phyloP scores from a whole-genome alignment of 306 rosid genomes.

The Vigna mungo region DNA sequence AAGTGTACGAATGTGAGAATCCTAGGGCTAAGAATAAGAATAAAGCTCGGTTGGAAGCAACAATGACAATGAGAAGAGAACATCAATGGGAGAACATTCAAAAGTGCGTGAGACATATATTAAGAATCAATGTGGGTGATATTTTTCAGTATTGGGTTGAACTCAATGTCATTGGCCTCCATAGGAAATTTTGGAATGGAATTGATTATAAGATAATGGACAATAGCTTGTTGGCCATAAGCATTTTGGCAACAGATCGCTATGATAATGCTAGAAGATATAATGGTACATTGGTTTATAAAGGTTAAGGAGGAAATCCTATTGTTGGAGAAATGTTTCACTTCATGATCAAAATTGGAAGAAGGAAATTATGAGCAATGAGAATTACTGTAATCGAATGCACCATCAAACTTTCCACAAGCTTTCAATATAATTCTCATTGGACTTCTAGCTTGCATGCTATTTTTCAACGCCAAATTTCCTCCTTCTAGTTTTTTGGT shows the following conservation, averaged over 20 bases:
- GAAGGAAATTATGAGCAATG: too few relatives aligned
- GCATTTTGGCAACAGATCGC: too few relatives aligned
- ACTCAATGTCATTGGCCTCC: too few relatives aligned
- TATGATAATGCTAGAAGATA: too few relatives aligned
- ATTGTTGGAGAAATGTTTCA: too few relatives aligned
- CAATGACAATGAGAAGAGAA: neutral
- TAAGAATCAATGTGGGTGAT: conserved; percentile 57
- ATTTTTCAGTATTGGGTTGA: too few relatives aligned
- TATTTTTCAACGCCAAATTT: conserved; percentile 51
- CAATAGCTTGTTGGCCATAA: too few relatives aligned
- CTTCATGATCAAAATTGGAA: too few relatives aligned
- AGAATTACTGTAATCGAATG: neutral
- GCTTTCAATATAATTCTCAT: conserved; percentile 53
- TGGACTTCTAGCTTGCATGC: conserved; percentile 21
- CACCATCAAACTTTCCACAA: neutral
- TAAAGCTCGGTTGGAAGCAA: neutral
- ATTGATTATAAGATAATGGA: too few relatives aligned
- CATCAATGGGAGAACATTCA: conserved; percentile 26
- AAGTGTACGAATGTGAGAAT: neutral
- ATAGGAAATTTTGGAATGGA: too few relatives aligned
- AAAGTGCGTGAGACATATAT: conserved; percentile 42
- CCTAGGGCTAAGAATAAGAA: neutral
- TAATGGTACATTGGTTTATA: too few relatives aligned
- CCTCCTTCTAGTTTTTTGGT: conserved; percentile 11
- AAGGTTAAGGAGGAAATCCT: too few relatives aligned